Evolutionary conservation across 805 yeast species (phyloP).

Genomic region (Yarrowia yakushimensis): DNA sequence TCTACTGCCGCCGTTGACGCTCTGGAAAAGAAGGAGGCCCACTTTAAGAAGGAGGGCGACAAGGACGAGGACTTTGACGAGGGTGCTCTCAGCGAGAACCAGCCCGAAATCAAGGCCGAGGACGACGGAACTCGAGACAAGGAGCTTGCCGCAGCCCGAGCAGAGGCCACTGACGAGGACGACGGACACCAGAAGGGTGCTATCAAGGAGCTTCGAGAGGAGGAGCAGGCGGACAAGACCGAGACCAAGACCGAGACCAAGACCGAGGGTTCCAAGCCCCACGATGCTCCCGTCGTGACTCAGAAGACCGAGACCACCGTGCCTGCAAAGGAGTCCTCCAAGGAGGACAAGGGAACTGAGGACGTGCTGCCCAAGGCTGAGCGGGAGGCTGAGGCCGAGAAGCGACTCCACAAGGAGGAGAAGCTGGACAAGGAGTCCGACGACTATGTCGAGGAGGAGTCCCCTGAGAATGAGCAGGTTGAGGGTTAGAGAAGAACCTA

Average conservation of each 20-base stretch:
- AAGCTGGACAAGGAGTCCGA: slow-evolving; percentile 16
- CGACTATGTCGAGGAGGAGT: slow-evolving; percentile 1
- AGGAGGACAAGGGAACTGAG: neutral
- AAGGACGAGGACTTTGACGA: neutral
- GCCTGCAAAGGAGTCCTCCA: neutral
- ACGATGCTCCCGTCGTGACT: neutral
- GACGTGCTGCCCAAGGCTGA: slow-evolving; percentile 8
- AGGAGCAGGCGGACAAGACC: neutral
- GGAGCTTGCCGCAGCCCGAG: neutral
- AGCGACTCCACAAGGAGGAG: slow-evolving; percentile 1
- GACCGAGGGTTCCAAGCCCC: neutral
- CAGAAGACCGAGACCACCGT: slow-evolving; percentile 2
- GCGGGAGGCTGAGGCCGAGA: slow-evolving; percentile 1
- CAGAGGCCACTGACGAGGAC: neutral
- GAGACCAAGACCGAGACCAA: neutral
- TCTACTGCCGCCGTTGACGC: neutral
- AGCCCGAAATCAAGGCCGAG: neutral
- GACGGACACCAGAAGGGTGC: slow-evolving; percentile 4
- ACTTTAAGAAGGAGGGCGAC: slow-evolving; percentile 2
- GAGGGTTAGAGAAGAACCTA: neutral
- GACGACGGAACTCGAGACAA: neutral
- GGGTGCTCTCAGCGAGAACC: neutral
- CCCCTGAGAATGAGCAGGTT: slow-evolving; percentile 6
- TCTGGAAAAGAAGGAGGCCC: neutral
- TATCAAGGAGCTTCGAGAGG: slow-evolving; percentile 8